These are phyloP conservation scores for Ascochyta clinopodiicola DNA, from an alignment of 2,329 filamentous ascomycete species.

Conservation along the genomic window DNA sequence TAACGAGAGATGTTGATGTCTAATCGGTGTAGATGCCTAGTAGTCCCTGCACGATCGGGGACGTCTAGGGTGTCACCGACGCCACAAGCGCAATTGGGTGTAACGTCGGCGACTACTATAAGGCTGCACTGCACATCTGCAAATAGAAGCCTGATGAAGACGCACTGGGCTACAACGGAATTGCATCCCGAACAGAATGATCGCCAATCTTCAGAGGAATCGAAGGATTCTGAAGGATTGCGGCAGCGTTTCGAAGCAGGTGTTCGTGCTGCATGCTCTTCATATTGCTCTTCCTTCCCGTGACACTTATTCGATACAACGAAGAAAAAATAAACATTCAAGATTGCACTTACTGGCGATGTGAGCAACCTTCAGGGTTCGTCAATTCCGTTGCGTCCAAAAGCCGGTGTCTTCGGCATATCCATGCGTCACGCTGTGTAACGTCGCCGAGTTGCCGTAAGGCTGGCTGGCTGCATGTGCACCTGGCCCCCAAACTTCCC, in stretches of 20 bases:
- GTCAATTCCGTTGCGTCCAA: too few species aligned
- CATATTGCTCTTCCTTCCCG: not conserved
- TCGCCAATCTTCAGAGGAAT: not conserved
- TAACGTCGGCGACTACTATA: conserved; percentile 12
- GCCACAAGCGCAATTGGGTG: not conserved
- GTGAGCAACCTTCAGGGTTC: too few species aligned
- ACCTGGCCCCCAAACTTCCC: not conserved
- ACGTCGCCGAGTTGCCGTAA: not conserved
- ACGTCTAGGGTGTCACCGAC: not conserved
- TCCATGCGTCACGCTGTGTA: not conserved
- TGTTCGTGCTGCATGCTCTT: not conserved
- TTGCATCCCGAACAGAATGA: not conserved
- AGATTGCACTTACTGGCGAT: too few species aligned
- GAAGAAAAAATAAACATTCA: too few species aligned
- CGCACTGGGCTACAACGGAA: not conserved
- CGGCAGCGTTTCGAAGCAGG: not conserved
- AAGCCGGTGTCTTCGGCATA: not conserved
- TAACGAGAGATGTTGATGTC: not conserved
- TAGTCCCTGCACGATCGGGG: conserved; percentile 10
- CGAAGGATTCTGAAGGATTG: not conserved
- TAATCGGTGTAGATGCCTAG: not conserved
- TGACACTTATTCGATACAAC: too few species aligned
- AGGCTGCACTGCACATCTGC: not conserved
- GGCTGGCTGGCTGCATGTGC: not conserved
- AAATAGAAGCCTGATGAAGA: not conserved